Conservation (phyloP, 768 basidiomycete genomes). For the Trametes cubensis region DNA sequence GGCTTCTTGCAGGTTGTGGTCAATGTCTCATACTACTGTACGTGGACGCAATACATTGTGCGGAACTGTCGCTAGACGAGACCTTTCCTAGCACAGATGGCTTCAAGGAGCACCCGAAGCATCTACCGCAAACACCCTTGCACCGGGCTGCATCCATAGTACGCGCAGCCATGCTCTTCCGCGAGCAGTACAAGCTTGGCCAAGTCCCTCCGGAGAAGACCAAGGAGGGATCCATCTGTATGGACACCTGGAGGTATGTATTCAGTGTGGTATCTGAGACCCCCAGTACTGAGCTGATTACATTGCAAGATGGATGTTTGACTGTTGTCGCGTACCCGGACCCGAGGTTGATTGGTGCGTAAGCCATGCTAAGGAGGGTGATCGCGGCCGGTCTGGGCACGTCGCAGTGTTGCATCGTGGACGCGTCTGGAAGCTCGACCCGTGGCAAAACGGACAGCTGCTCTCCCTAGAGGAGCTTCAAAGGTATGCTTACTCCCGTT, state of each 20-base stretch:
- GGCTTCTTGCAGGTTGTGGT: constrained; percentile 61
- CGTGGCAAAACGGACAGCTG: constrained; percentile 55
- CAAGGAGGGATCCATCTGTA: constrained; percentile 74
- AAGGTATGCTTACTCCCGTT: constrained; percentile 43
- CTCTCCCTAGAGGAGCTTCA: constrained; percentile 68
- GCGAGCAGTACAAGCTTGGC: constrained; percentile 68
- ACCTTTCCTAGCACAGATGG: constrained; percentile 56
- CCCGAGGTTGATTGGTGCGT: constrained; percentile 70
- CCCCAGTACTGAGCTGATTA: background rate
- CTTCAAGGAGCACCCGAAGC: constrained; percentile 66
- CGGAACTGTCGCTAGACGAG: background rate
- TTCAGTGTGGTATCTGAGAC: background rate
- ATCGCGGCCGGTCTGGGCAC: constrained; percentile 69
- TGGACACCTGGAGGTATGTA: constrained; percentile 81
- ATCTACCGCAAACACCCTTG: constrained; percentile 58
- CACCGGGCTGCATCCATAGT: constrained; percentile 74
- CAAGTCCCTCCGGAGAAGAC: constrained; percentile 63
- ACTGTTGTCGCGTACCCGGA: constrained; percentile 82
- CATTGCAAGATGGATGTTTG: constrained; percentile 81
- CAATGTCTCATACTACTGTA: constrained; percentile 95
- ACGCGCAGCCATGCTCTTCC: constrained; percentile 73
- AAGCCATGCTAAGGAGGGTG: constrained; percentile 49
- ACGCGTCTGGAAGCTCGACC: constrained; percentile 79
- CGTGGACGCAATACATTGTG: constrained; percentile 8
- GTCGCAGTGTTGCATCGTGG: constrained; percentile 86